A percentile compares a stretch with the other conserved stretches of the same genome.
Evolutionary conservation across 768 basidiomycete genomes (phyloP).

Genomic region (Kwoniella sp.): DNA sequence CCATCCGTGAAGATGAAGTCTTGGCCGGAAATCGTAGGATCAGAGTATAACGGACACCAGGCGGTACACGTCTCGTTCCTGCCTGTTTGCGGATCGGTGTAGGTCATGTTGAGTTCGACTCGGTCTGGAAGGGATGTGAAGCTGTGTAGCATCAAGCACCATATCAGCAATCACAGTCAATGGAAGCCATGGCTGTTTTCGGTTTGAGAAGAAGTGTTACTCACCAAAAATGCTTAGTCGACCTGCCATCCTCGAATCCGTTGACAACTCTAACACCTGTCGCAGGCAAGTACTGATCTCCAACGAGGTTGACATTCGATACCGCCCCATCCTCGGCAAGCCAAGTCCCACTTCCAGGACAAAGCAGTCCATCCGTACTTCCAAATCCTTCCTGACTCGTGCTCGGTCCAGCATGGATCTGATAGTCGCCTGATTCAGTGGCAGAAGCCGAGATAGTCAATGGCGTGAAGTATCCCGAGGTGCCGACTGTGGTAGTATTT

Average conservation of each 20-base stretch:
- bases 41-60: constrained; percentile 76
- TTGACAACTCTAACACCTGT: constrained; percentile 87
- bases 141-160: constrained; percentile 57
- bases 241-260: constrained; percentile 75
- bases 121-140: constrained; percentile 89
- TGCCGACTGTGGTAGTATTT: constrained; percentile 66
- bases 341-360: constrained; percentile 85
- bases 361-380: constrained; percentile 62
- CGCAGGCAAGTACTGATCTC: constrained; percentile 72
- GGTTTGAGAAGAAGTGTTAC: constrained; percentile 32
- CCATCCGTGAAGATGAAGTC: constrained; percentile 79
- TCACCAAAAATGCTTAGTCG: constrained; percentile 87
- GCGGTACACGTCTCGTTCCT: constrained; percentile 75
- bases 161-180: background rate
- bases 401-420: constrained; percentile 59
- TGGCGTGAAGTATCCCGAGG: constrained; percentile 81
- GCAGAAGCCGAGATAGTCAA: constrained; percentile 70
- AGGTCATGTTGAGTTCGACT: constrained; percentile 72
- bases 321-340: constrained; percentile 70
- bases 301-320: constrained; percentile 74
- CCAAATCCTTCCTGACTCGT: constrained; percentile 47
- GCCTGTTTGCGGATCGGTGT: constrained; percentile 72
- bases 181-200: background rate
- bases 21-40: constrained; percentile 78
- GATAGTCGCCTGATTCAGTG: constrained; percentile 63